phyloP scores from a whole-genome alignment of 2,329 filamentous ascomycete genomes.

The Paraphaeosphaeria minitans region DNA sequence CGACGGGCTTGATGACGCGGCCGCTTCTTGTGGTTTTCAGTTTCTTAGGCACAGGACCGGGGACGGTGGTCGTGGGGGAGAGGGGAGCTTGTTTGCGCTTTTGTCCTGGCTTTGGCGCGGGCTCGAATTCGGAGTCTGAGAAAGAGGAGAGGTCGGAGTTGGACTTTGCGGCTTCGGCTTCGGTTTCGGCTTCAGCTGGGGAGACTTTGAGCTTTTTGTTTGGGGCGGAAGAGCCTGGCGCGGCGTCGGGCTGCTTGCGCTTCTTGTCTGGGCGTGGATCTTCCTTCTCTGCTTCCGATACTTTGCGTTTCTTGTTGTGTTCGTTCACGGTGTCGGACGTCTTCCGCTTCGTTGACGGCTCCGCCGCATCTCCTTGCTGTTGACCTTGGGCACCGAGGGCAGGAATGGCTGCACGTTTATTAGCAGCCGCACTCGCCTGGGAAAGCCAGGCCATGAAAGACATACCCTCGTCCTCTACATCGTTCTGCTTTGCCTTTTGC shows the following conservation, averaged over 20 bases:
- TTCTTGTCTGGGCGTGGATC: not conserved
- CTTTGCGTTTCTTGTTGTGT: not conserved
- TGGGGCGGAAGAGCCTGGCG: not conserved
- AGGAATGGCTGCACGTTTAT: not conserved
- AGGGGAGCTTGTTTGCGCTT: not conserved
- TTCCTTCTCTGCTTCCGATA: not conserved
- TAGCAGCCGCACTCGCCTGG: not conserved
- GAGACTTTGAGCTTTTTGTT: not conserved
- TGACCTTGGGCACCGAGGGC: not conserved
- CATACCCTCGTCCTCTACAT: too few species aligned
- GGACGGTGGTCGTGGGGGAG: too few species aligned
- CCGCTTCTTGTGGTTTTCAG: not conserved
- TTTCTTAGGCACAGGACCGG: not conserved
- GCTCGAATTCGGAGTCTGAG: not conserved
- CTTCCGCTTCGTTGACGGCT: not conserved
- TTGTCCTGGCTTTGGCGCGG: not conserved
- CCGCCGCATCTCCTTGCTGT: not conserved
- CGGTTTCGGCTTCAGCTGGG: not conserved
- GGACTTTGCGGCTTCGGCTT: too few species aligned
- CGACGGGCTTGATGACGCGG: not conserved
- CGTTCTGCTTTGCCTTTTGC: too few species aligned
- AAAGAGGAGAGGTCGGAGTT: too few species aligned
- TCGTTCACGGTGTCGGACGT: not conserved
- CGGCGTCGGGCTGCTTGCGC: not conserved
- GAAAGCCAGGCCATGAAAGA: slow-evolving; percentile 2